Percentiles rank a stretch among this genome's conserved stretches.
Evolutionary conservation across 2,329 filamentous ascomycete species (phyloP).

Genomic region (Cryphonectria nitschkei): DNA sequence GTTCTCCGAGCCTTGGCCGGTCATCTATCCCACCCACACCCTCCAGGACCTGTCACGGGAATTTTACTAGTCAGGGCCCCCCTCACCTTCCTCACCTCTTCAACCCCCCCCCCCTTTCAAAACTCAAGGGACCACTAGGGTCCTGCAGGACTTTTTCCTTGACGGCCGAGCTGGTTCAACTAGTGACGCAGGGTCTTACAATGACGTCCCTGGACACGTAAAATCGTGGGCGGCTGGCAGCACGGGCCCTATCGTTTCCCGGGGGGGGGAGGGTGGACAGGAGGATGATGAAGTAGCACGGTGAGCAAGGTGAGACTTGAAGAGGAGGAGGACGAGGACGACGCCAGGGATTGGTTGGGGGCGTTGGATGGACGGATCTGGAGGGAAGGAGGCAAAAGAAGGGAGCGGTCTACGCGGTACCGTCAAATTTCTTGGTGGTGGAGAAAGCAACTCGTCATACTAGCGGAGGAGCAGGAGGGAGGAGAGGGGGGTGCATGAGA

Average conservation of each 20-base stretch:
- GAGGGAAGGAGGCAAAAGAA: background rate
- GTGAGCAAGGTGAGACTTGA: background rate
- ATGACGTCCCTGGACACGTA: conserved; percentile 10
- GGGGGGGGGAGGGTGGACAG: background rate
- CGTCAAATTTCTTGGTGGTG: background rate
- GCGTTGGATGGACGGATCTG: too few relatives aligned
- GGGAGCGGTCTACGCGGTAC: background rate
- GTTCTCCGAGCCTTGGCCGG: background rate
- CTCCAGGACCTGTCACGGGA: background rate
- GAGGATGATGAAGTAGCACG: background rate
- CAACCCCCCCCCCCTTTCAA: background rate
- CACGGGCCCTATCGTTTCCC: background rate
- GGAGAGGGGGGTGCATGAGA: background rate
- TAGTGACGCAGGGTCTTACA: conserved; percentile 16
- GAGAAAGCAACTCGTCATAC: conserved; percentile 1
- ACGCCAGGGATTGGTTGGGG: background rate
- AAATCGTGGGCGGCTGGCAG: background rate
- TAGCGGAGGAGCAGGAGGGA: background rate
- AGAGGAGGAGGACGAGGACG: background rate
- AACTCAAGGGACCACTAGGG: background rate
- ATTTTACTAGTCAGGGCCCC: background rate
- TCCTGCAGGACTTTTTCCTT: background rate
- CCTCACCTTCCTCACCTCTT: too few relatives aligned
- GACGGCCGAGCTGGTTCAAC: background rate
- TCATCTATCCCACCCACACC: too few relatives aligned